Evolutionary conservation across 129 eudicot species (phyloP).

Genomic region (Helichrysum umbraculigerum): DNA sequence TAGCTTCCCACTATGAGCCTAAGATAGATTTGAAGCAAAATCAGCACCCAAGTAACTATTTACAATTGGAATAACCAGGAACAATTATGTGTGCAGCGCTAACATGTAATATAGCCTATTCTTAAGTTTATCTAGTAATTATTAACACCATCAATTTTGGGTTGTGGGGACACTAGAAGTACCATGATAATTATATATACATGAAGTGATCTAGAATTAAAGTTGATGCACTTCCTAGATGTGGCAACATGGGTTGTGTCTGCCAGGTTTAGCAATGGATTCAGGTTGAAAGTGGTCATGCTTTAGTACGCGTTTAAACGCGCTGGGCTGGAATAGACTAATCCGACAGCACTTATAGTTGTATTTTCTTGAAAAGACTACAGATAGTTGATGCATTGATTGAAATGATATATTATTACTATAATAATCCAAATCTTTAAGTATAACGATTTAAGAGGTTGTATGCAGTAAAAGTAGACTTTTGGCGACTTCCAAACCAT

Average conservation of each 20-base stretch:
- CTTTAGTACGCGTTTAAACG: neutral
- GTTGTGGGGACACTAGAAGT: neutral
- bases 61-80: neutral
- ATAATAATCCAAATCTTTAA: neutral
- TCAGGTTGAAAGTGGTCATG: neutral
- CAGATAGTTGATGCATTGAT: neutral
- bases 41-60: slow-evolving; percentile 7
- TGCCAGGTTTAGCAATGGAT: neutral
- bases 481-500: neutral
- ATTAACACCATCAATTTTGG: neutral
- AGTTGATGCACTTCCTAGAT: neutral
- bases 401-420: neutral
- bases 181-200: neutral
- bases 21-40: neutral
- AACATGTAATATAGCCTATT: neutral
- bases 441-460: neutral
- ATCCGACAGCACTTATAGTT: neutral
- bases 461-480: neutral
- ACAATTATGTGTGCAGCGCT: neutral
- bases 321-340: neutral
- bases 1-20: slow-evolving; percentile 70
- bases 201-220: slow-evolving; percentile 2
- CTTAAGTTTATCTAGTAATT: neutral
- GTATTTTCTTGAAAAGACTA: neutral
- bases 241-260: neutral